Conservation (phyloP, 2,329 filamentous ascomycete genomes). For the Neocatenulostroma microsporum region DNA sequence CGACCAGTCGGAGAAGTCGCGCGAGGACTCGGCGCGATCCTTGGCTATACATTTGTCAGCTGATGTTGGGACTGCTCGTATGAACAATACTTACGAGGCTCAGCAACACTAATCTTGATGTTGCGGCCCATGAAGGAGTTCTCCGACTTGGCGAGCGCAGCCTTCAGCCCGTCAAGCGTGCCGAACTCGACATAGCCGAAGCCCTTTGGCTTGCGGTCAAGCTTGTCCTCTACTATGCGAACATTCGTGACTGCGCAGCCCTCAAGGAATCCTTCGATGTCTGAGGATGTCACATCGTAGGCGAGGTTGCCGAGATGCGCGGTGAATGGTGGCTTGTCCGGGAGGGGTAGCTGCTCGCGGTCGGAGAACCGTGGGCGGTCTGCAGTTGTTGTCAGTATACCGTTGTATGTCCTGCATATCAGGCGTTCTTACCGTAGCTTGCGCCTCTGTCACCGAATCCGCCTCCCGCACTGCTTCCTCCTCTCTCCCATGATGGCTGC, state of each 20-base stretch:
- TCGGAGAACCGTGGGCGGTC: conserved; percentile 30
- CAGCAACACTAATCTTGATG: conserved; percentile 90
- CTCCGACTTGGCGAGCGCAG: conserved; percentile 77
- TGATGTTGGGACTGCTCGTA: not conserved
- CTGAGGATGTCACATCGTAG: conserved; percentile 80
- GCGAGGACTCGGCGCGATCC: conserved; percentile 61
- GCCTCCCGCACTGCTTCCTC: conserved; percentile 15
- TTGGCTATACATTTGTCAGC: conserved; percentile 55
- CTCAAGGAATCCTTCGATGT: conserved; percentile 77
- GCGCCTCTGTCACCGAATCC: conserved; percentile 14
- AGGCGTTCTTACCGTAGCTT: conserved; percentile 25
- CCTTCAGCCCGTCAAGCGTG: conserved; percentile 79
- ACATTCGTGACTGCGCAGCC: conserved; percentile 83
- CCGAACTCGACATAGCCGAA: conserved; percentile 97
- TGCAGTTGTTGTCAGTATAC: conserved; percentile 20
- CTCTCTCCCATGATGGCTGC: conserved; percentile 25
- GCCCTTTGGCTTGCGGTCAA: conserved; percentile 89
- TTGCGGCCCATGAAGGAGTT: conserved; percentile 77
- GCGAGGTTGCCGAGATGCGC: conserved; percentile 95
- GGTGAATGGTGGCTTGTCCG: conserved; percentile 87
- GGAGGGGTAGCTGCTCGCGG: conserved; percentile 76
- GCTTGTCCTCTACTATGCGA: conserved; percentile 92
- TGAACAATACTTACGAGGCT: conserved; percentile 73
- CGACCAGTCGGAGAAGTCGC: conserved; percentile 84
- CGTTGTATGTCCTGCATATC: not conserved